Percentiles rank a stretch among this genome's conserved stretches.
Conservation (phyloP, 305 asterid species). For the Ajuga reptans region DNA sequence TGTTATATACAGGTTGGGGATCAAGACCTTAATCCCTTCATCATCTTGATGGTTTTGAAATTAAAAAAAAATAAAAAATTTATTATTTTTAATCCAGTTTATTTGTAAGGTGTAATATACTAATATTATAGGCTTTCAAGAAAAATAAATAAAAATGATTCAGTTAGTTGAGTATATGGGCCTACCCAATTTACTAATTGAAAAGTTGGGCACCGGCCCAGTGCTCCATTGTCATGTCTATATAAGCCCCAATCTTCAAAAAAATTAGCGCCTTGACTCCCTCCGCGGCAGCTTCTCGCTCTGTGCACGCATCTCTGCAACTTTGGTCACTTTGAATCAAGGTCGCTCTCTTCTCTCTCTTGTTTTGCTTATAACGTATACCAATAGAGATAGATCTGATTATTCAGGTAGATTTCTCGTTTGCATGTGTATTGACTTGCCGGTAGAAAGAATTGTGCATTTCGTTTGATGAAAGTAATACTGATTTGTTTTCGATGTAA, state of each 20-base stretch:
- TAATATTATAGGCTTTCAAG: no score
- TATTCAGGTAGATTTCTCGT: background rate
- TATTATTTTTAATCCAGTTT: no score
- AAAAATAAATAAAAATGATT: no score
- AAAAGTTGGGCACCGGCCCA: background rate
- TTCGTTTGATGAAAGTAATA: background rate
- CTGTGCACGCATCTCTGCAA: background rate
- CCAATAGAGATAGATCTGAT: background rate
- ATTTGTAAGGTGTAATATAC: no score
- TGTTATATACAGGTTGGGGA: no score
- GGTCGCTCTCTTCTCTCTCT: background rate
- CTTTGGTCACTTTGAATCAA: background rate
- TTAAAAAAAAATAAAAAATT: no score
- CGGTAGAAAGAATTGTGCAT: no score
- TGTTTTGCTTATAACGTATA: background rate
- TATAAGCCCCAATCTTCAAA: constrained; percentile 21
- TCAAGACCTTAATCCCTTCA: no score
- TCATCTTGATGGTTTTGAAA: no score
- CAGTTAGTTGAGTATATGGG: background rate
- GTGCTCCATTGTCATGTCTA: background rate
- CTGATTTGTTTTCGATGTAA: background rate
- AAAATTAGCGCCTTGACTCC: background rate
- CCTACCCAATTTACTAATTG: background rate
- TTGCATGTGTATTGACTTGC: background rate
- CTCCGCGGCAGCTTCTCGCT: background rate